Evolutionary conservation across 345 rosid species (phyloP), one percentile per base, ranked within the genome.

Genomic region (Salix suchowensis): DNA sequence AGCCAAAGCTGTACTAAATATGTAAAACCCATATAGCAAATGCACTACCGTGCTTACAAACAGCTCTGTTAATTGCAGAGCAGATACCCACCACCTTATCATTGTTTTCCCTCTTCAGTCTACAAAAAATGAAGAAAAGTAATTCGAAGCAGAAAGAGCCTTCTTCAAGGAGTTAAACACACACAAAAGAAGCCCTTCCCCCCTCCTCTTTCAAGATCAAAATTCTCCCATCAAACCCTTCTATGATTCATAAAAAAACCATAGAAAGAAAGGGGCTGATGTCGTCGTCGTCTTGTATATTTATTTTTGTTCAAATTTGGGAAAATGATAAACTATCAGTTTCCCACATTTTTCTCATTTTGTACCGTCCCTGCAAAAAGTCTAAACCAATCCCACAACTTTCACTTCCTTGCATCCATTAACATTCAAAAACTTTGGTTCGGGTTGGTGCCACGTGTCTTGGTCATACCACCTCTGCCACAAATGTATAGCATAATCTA

Each of bases 1-100:
- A 30, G 99, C 94, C 21, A 96, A 89, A 66, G 97, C 99, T 0
- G 97, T 78, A 88, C 98, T 92, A 80, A 87, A 92, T 77, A 96
- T 85, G 86, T 92, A 96, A 75, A 96, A 79, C 65, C 89, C 99
- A 73, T 90, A 96, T 0, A 88, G 48, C 84, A 91, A 72, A 86
- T 96, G 99, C 79, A 90, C 94, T 37, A 88, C 15, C 9, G 90
- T 78, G 86, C 97, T 96, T 78, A 91, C 91, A 71, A 88, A 83
- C 54, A 96, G 79, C 96, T 96, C 99, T 28, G 86, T 80, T 77
- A 92, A 77, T 78, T 94, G 91, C 87, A 96, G 80, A 42, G 83
- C 88, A 72, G 87, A 82, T 54, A 83, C 73, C 87, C 92, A 83
- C 85, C 85, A 87, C 76, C 89, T 76, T 74, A 90, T 84, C 99